Evolutionary conservation across 139 green algal species (phyloP).

Genomic region (Chlorella sp.): DNA sequence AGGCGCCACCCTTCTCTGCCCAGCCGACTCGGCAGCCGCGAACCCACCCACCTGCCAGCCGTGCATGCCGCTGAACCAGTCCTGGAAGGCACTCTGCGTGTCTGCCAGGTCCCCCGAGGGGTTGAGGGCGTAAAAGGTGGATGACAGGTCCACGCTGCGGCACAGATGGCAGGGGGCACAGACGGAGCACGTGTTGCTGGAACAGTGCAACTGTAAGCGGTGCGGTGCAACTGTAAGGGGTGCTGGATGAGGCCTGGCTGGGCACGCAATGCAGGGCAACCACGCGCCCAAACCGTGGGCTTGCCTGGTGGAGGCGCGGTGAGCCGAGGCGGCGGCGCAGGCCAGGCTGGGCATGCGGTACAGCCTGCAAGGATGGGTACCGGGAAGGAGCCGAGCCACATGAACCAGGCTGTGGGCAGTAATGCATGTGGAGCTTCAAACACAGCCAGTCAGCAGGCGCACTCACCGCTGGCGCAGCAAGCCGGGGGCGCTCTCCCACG

Average conservation of each 20-base stretch:
- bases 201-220: no score
- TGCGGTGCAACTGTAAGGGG: no score
- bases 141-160: constrained; percentile 39
- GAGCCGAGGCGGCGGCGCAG: constrained; percentile 31
- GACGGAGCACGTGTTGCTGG: no score
- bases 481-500: constrained; percentile 77
- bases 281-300: no score
- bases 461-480: constrained; percentile 41
- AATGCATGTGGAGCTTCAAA: no score
- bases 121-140: constrained; percentile 89
- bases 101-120: constrained; percentile 81
- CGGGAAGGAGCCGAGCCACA: no score
- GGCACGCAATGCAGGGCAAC: no score
- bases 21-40: no score
- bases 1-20: no score
- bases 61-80: constrained; percentile 64
- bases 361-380: constrained; percentile 23
- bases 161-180: no score
- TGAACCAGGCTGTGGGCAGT: background rate
- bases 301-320: constrained; percentile 1
- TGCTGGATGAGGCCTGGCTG: no score
- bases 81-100: constrained; percentile 86
- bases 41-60: constrained; percentile 80
- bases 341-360: constrained; percentile 65
- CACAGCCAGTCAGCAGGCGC: background rate